Conservation (phyloP, 768 basidiomycete species). For the Mycena indigotica region DNA sequence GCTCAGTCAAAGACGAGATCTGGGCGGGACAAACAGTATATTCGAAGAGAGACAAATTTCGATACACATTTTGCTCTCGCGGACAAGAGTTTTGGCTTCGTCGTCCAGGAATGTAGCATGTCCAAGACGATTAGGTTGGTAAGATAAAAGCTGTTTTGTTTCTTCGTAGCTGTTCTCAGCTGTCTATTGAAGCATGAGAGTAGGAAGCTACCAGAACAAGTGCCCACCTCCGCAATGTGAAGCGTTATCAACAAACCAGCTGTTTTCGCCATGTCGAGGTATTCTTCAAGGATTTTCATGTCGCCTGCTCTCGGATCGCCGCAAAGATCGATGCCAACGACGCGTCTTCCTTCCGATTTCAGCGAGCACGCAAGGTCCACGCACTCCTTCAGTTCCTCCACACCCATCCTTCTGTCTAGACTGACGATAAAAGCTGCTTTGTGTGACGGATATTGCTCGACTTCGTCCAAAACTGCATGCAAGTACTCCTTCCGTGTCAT, state of each 20-base stretch:
- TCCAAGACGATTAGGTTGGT: constrained; percentile 51
- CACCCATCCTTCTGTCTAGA: constrained; percentile 71
- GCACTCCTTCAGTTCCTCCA: constrained; percentile 53
- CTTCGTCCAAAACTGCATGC: constrained; percentile 61
- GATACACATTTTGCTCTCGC: constrained; percentile 39
- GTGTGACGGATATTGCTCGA: constrained; percentile 55
- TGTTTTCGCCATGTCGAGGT: constrained; percentile 55
- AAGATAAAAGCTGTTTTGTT: constrained; percentile 49
- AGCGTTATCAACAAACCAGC: constrained; percentile 74
- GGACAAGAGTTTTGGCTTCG: constrained; percentile 43
- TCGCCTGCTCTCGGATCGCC: constrained; percentile 70
- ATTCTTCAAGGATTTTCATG: constrained; percentile 49
- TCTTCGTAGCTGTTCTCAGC: constrained; percentile 53
- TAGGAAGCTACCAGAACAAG: not conserved
- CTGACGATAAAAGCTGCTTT: constrained; percentile 69
- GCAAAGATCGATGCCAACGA: constrained; percentile 82
- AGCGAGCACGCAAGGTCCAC: constrained; percentile 58
- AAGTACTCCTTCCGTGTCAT: constrained; percentile 69
- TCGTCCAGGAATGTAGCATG: constrained; percentile 61
- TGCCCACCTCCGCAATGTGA: constrained; percentile 84
- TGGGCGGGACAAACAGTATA: constrained; percentile 40
- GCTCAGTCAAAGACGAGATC: not conserved
- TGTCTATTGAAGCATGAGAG: constrained; percentile 37
- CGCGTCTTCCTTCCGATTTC: constrained; percentile 54
- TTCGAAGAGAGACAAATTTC: constrained; percentile 66